Base-by-base conservation (phyloP, 2,329 filamentous ascomycete species). In the Cladosporium phlei region DNA sequence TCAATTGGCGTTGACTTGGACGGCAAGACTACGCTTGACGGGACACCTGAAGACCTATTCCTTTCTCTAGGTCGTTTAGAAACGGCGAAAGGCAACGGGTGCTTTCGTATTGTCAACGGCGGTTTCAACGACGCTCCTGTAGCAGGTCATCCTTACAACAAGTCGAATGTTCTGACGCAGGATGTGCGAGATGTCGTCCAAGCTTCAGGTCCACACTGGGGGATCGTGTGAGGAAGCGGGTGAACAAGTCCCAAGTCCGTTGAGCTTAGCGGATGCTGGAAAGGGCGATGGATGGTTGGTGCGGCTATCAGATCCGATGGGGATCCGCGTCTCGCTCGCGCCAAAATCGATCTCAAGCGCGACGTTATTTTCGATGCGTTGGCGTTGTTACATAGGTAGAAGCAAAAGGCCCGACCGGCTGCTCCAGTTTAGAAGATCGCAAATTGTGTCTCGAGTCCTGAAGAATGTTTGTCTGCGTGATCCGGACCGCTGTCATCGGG, bases 271-370 rank as follows among this genome's bases (percentile, higher is more conserved):
- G 39, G 39, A 33, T 24, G 16, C 39, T 43, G 39, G 39, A 21
- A 25, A 24, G 29, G 29, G 21, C 39, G 20, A 17, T 29, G 17
- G 19, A 21, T 21, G 28, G 39, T 24, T 29, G n/a, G 29, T 29
- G 42, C 42, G 32, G 32, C 3, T 28, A 28, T 21, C 24, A 29
- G 22, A 37, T 45, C 42, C 42, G 42, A 45, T 45, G 42, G 32
- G 42, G 32, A 37, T 29, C 42, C 42, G 37, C 24, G 6, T 6
- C 24, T 25, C 24, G 4, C 29, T 39, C 25, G 5, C 37, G 35
- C 35, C 27, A 38, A 27, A n/a, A 25, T 25, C 3, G 37, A 29
- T 21, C 24, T 12, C 12, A 14, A 39, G 25, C 37, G 24, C 37
- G 7, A 33, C 20, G 2, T n/a, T n/a, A n/a, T n/a, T n/a, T n/a